Percentiles rank a stretch among this genome's conserved stretches.
These are phyloP conservation scores for Talaromyces proteolyticus DNA, from an alignment of 495 filamentous ascomycete genomes.

Conservation along the genomic window DNA sequence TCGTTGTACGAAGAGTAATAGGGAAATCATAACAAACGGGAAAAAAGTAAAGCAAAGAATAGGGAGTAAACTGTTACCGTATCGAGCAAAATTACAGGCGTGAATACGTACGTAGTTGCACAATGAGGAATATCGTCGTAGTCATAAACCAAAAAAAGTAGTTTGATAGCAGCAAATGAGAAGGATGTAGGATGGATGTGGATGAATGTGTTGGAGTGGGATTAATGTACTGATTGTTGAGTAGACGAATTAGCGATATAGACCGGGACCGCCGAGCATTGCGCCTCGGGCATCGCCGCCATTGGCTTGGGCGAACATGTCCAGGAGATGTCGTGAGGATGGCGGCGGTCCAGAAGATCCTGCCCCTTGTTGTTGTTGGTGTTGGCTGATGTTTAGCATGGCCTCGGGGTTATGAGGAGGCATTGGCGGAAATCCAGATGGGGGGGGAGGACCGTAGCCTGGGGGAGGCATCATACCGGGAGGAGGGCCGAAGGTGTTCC, in stretches of 20 bases:
- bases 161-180: no score
- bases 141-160: no score
- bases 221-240: background rate
- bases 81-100: no score
- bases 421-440: constrained; percentile 39
- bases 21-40: no score
- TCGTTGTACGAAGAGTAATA: no score
- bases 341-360: constrained; percentile 35
- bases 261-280: constrained; percentile 33
- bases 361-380: no score
- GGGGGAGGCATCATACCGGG: constrained; percentile 48
- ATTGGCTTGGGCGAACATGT: constrained; percentile 40
- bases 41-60: no score
- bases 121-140: no score
- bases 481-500: constrained; percentile 23
- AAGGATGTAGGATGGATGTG: background rate
- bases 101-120: no score
- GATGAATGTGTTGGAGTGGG: no score
- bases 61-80: no score
- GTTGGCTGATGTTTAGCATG: no score
- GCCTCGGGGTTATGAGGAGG: constrained; percentile 38
- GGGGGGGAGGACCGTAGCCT: constrained; percentile 39
- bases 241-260: background rate
- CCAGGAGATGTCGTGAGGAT: constrained; percentile 37
- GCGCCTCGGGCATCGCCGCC: constrained; percentile 29